Evolutionary conservation across 345 rosid species (phyloP), one percentile per base, ranked within the genome.

Genomic region (Atalantia buxifolia): DNA sequence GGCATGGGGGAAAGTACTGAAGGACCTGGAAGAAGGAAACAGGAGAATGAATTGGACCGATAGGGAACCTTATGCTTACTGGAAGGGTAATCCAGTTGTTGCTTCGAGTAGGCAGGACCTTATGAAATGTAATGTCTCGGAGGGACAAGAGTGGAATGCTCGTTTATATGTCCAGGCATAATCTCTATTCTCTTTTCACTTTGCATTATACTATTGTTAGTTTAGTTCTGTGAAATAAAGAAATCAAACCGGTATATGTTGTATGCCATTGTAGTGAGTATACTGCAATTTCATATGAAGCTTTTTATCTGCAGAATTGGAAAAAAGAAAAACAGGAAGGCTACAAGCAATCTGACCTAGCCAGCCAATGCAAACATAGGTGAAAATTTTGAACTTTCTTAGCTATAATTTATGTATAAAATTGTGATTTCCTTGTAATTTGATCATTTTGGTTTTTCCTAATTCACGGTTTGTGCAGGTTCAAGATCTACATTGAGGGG

Each of bases 81-180:
- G 99, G 98, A 93, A 91, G 76, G 99, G 99, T 31, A 95, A 95
- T 79, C 97, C 98, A n/a, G 0, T 30, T 13, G 97, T 93, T 2
- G 90, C 92, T n/a, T 75, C 65, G 56, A 89, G 88, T 59, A 86
- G 99, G 77, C 82, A 83, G 80, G 93, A 91, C 77, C 95, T 95
- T 45, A 76, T 95, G 71, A 95, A 65, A 65, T 95, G 99, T 80
- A 89, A 95, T 77, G 88, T 88, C 80, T 83, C 98, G 0, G 82
- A 86, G 2, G 67, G 82, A 13, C 87, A 87, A 28, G 99, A 95
- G 78, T 95, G 99, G 99, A 91, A 90, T 77, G 99, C 97, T 82
- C 97, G 96, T 66, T 69, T 95, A 55, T 93, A 81, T 75, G 84
- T 75, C 30, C 98, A 93, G 97, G 97, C 91, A 57, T 48, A 50